Evolutionary conservation across 176 grass and related monocot species (phyloP).

Genomic region (Cenchrus americanus): DNA sequence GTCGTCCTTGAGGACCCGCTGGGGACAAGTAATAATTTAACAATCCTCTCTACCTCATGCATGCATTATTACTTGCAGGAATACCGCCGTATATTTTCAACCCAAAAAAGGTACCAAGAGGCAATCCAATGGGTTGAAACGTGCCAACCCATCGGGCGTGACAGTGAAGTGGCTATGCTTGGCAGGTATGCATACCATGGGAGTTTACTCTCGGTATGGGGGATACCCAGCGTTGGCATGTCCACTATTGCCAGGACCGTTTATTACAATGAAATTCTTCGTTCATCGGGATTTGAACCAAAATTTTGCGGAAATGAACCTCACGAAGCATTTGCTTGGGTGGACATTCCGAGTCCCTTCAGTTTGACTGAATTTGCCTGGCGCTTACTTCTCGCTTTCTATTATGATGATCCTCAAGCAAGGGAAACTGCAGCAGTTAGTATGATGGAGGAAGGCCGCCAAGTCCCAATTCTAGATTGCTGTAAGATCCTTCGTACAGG

Average conservation of each 20-base stretch:
- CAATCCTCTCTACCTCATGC: too few relatives aligned
- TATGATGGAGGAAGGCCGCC: not conserved
- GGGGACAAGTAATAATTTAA: too few relatives aligned
- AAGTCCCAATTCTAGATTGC: not conserved
- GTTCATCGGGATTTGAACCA: too few relatives aligned
- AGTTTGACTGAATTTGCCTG: not conserved
- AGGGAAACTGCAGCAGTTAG: not conserved
- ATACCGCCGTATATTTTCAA: too few relatives aligned
- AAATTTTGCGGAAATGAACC: too few relatives aligned
- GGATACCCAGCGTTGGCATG: not conserved
- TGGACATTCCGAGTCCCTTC: not conserved
- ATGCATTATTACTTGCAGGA: too few relatives aligned
- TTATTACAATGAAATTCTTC: not conserved
- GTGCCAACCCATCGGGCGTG: too few relatives aligned
- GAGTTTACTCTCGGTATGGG: not conserved
- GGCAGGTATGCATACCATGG: too few relatives aligned
- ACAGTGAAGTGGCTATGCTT: too few relatives aligned
- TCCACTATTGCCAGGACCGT: not conserved
- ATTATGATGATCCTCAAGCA: not conserved
- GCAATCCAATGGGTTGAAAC: too few relatives aligned
- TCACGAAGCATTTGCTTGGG: not conserved
- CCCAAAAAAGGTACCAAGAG: too few relatives aligned
- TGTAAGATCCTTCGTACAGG: not conserved
- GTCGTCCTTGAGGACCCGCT: too few relatives aligned
- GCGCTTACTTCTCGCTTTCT: not conserved